Percentiles rank a stretch among this genome's conserved stretches.
Conservation (phyloP, 768 basidiomycete species). For the Gloeostereum incarnatum region DNA sequence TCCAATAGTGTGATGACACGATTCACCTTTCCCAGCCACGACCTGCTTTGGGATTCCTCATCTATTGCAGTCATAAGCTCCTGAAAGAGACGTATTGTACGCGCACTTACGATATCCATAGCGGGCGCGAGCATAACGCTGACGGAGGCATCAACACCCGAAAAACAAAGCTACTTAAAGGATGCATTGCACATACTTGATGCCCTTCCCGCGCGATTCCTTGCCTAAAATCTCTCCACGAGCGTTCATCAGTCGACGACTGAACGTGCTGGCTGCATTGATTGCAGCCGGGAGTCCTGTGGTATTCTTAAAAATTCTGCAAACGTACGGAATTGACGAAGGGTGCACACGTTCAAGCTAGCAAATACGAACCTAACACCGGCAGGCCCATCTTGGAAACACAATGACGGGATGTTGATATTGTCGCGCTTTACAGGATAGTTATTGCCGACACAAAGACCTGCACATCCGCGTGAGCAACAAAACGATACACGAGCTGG, state of each 20-base stretch:
- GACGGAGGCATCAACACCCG: slow-evolving; percentile 1
- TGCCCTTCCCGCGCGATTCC: slow-evolving; percentile 63
- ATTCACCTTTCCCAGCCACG: slow-evolving; percentile 38
- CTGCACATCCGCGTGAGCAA: too few species aligned
- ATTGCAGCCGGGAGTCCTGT: slow-evolving; percentile 53
- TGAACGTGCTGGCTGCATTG: slow-evolving; percentile 41
- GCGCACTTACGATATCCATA: slow-evolving; percentile 38
- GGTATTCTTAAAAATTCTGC: slow-evolving; percentile 23
- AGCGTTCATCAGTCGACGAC: slow-evolving; percentile 52
- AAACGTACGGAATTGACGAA: background rate
- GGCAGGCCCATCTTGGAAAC: slow-evolving; percentile 40
- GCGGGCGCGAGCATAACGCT: slow-evolving; percentile 43
- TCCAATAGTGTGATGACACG: background rate
- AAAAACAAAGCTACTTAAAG: background rate
- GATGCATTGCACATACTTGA: slow-evolving; percentile 19
- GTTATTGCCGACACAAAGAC: slow-evolving; percentile 1
- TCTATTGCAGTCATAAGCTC: too few species aligned
- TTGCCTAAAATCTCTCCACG: slow-evolving; percentile 55
- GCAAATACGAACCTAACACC: slow-evolving; percentile 13
- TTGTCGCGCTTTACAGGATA: background rate
- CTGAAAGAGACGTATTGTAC: background rate
- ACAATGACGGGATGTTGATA: slow-evolving; percentile 29
- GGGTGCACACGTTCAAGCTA: slow-evolving; percentile 1
- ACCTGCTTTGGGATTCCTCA: slow-evolving; percentile 42
- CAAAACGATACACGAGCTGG: background rate